Evolutionary conservation across 495 filamentous ascomycete species (phyloP).

Genomic region (Neurospora terricola): DNA sequence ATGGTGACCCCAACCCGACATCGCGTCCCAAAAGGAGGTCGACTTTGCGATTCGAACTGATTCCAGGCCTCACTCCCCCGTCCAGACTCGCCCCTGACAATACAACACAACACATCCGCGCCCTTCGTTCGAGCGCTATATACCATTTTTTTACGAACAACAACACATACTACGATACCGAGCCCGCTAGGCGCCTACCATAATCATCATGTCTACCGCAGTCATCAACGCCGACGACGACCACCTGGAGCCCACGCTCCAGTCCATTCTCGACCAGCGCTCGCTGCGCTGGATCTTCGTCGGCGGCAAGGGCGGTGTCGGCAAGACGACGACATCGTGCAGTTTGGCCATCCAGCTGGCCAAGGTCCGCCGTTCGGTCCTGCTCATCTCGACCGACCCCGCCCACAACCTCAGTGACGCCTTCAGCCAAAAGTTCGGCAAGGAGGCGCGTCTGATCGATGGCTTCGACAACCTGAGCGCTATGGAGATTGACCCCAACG

Average conservation of each 20-base stretch:
- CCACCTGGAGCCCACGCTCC: conserved; percentile 79
- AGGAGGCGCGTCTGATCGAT: conserved; percentile 87
- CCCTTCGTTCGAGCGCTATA: not conserved
- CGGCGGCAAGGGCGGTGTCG: conserved; percentile 97
- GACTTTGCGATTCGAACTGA: conserved; percentile 22
- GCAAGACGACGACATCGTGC: conserved; percentile 98
- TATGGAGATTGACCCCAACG: conserved; percentile 99
- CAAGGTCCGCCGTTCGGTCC: conserved; percentile 85
- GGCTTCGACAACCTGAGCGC: conserved; percentile 91
- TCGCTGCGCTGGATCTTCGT: conserved; percentile 98
- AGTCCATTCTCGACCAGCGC: conserved; percentile 88
- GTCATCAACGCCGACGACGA: conserved; percentile 60
- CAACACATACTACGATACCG: not conserved
- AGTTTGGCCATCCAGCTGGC: conserved; percentile 97
- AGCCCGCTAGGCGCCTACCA: not conserved
- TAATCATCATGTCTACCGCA: conserved; percentile 52
- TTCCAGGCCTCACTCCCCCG: conserved; percentile 9
- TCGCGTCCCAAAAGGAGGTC: not conserved
- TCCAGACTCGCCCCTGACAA: not conserved
- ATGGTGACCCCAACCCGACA: not conserved
- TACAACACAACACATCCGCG: not conserved
- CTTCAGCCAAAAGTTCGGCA: conserved; percentile 98
- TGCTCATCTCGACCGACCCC: conserved; percentile 96
- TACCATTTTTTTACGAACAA: not conserved
- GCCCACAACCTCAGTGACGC: conserved; percentile 98